Percentiles rank a stretch among this genome's conserved stretches.
These are phyloP conservation scores for Magnolia officinalis DNA, from an alignment of 164 flowering plant species.

Conservation along the genomic window DNA sequence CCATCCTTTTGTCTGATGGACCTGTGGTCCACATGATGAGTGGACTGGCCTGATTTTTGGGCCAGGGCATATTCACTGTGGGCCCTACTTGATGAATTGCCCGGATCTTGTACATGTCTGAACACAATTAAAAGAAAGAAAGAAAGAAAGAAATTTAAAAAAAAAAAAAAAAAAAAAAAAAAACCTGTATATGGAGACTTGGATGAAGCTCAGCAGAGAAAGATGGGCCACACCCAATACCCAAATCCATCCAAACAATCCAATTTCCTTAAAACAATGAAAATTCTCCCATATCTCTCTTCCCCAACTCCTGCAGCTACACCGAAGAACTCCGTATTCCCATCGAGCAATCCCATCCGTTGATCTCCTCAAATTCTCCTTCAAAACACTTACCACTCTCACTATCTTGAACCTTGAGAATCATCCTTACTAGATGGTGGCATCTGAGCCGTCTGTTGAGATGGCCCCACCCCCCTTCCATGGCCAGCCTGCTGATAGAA, in stretches of 20 bases:
- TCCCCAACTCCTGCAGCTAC: conserved; percentile 21
- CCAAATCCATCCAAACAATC: neutral
- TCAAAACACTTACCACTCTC: conserved; percentile 3
- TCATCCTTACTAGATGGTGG: conserved; percentile 57
- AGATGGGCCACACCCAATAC: neutral
- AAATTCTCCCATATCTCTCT: conserved; percentile 14
- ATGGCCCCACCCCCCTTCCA: conserved; percentile 12
- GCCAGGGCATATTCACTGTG: no score
- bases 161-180: conserved; percentile 5
- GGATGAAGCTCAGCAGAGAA: conserved; percentile 23
- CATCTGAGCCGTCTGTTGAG: conserved; percentile 28
- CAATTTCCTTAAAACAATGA: conserved; percentile 12
- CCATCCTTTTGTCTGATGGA: no score
- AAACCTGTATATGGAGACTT: conserved; percentile 28
- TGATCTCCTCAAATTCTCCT: conserved; percentile 14
- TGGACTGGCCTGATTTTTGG: no score
- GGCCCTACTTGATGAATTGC: no score
- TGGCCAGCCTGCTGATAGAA: conserved; percentile 57
- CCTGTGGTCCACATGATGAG: no score
- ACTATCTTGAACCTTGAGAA: conserved; percentile 73
- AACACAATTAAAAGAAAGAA: no score
- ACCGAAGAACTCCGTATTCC: conserved; percentile 25
- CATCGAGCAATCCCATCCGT: conserved; percentile 15
- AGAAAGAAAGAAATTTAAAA: no score
- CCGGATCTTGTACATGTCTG: neutral